Conservation (phyloP, 2,329 filamentous ascomycete genomes). For the Cadophora sp. region DNA sequence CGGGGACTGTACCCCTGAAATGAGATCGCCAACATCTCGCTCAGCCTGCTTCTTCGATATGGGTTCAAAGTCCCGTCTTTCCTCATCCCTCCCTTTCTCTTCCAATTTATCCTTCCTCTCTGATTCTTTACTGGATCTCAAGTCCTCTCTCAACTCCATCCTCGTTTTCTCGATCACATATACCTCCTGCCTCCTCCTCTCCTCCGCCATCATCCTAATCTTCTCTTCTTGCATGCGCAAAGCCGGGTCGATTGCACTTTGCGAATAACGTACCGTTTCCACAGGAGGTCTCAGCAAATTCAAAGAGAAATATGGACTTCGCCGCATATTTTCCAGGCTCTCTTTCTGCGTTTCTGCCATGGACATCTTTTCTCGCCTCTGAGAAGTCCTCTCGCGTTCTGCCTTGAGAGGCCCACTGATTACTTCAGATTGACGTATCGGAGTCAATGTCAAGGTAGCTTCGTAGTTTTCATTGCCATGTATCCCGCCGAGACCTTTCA, state of each 20-base stretch:
- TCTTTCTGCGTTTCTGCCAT: constrained; percentile 1
- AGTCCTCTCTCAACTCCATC: background rate
- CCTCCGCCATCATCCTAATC: background rate
- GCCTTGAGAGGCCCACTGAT: background rate
- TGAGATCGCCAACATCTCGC: background rate
- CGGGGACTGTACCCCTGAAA: background rate
- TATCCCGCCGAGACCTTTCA: background rate
- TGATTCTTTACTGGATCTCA: background rate
- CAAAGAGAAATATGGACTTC: constrained; percentile 28
- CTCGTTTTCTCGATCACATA: background rate
- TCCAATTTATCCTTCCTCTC: background rate
- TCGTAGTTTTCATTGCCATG: constrained; percentile 13
- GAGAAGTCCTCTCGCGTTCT: background rate
- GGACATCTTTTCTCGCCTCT: too few relatives aligned
- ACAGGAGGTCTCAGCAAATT: background rate
- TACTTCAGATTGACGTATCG: background rate
- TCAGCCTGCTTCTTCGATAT: constrained; percentile 1
- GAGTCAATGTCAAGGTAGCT: constrained; percentile 22
- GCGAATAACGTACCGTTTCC: background rate
- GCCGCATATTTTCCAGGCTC: constrained; percentile 24
- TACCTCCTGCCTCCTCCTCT: background rate
- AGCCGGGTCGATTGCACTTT: background rate
- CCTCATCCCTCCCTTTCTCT: background rate
- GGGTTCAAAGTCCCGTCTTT: background rate
- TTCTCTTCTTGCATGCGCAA: background rate